Base-by-base conservation (phyloP, 2,329 filamentous ascomycete genomes). In the Scytalidium sp. region DNA sequence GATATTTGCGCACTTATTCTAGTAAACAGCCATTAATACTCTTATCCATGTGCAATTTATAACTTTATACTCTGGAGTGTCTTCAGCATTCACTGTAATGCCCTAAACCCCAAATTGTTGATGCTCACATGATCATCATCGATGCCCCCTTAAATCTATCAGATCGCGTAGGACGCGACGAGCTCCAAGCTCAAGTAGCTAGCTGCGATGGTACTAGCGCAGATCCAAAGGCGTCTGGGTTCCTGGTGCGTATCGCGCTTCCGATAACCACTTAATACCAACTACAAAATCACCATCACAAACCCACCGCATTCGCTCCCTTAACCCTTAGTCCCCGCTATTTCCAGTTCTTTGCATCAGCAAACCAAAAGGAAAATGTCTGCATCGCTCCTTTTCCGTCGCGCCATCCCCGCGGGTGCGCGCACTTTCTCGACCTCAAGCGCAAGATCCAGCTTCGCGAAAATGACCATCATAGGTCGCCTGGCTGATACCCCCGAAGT, bases 391-490 rank as follows among this genome's bases (percentile, higher is more conserved):
- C 53, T 53, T 50, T 56, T 56, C 43, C 27, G 32, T 71, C 65
- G 72, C 75, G 66, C 72, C 68, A 64, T 71, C 56, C 60, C 72
- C 27, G 61, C 63, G 39, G 51, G 64, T 50, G 61, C 72, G 55
- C 90, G 90, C 71, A 72, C 84, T 64, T 96, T 97, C 81, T 90
- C 84, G 74, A 84, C 87, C 41, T 73, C 83, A 39, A 70, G 80
- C 45, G 62, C 75, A 41, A 73, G 74, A 58, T 79, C 81, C 55
- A 72, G 78, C 55, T 64, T 94, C 58, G 89, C 94, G 60, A 87
- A 85, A 70, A 87, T 99, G 75, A 87, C 84, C 63, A 76, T 99
- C 69, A 80, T 97, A 60, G 94, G 94, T 65, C 87, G 91, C 69
- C 83, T 99, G 46, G 90, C 81, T 53, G 81, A 84, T 61, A 79